A percentile compares a stretch with the other conserved stretches of the same genome.
Conservation (phyloP, 768 basidiomycete species). For the Nevesoporus exiguus region DNA sequence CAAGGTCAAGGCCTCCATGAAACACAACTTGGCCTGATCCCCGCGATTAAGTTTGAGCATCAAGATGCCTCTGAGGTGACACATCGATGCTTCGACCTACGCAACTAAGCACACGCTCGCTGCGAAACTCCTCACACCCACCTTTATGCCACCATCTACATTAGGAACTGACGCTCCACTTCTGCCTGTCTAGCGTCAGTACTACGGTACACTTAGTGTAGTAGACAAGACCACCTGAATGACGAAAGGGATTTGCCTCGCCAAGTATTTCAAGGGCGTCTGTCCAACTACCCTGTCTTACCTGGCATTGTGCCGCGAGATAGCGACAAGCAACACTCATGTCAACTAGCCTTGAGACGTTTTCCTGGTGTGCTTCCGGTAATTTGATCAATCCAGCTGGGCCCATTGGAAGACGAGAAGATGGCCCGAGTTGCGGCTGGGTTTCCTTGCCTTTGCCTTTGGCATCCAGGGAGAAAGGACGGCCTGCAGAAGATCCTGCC, state of each 20-base stretch:
- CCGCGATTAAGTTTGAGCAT: conserved; percentile 93
- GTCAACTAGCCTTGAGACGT: conserved; percentile 78
- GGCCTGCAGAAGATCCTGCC: conserved; percentile 35
- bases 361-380: conserved; percentile 59
- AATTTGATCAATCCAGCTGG: conserved; percentile 70
- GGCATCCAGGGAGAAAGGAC: conserved; percentile 35
- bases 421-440: conserved; percentile 34
- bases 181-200: conserved; percentile 38
- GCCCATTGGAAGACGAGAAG: conserved; percentile 65
- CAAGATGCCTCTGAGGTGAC: conserved; percentile 86
- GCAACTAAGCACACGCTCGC: background rate
- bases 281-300: conserved; percentile 87
- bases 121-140: conserved; percentile 30
- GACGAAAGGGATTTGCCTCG: conserved; percentile 84
- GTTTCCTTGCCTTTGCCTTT: conserved; percentile 68
- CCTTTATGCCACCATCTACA: conserved; percentile 93
- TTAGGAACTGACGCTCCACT: conserved; percentile 75
- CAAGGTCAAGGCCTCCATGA: conserved; percentile 90
- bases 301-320: conserved; percentile 92
- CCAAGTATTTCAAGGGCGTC: conserved; percentile 93
- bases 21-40: conserved; percentile 89
- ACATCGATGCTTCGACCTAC: conserved; percentile 98
- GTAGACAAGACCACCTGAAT: conserved; percentile 46
- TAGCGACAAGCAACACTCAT: conserved; percentile 96
- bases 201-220: background rate